Conservation (phyloP, 1,284 basidiomycete species). For the Peniophora sp. region DNA sequence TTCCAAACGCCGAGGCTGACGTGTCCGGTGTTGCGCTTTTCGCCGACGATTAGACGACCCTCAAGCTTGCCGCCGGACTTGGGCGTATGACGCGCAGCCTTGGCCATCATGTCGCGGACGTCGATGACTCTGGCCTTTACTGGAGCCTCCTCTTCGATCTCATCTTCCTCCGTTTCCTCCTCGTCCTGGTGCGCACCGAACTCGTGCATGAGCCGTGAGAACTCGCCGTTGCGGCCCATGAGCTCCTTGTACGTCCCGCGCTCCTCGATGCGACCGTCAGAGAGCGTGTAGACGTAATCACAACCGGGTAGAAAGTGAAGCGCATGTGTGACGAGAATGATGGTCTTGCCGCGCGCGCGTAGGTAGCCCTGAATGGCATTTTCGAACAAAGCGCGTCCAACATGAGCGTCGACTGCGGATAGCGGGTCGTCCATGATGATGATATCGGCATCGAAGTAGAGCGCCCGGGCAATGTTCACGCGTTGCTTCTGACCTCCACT, state of each 20-base stretch:
- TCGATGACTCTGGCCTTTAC: slow-evolving; percentile 3
- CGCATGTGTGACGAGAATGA: slow-evolving; percentile 79
- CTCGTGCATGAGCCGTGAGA: slow-evolving; percentile 63
- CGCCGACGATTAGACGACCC: slow-evolving; percentile 54
- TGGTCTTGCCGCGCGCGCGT: slow-evolving; percentile 53
- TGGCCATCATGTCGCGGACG: slow-evolving; percentile 22
- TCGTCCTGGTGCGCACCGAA: slow-evolving; percentile 43
- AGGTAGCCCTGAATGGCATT: slow-evolving; percentile 64
- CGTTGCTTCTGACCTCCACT: slow-evolving; percentile 80
- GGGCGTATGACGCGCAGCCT: slow-evolving; percentile 18
- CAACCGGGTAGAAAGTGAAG: slow-evolving; percentile 76
- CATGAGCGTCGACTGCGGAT: slow-evolving; percentile 78
- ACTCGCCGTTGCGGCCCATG: slow-evolving; percentile 57
- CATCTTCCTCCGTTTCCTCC: slow-evolving; percentile 12
- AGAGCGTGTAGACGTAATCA: slow-evolving; percentile 66
- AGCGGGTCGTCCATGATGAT: slow-evolving; percentile 83
- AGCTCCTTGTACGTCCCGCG: slow-evolving; percentile 69
- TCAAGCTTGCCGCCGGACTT: slow-evolving; percentile 42
- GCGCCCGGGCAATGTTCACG: slow-evolving; percentile 71
- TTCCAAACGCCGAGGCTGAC: slow-evolving; percentile 36
- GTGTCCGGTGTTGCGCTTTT: slow-evolving; percentile 59
- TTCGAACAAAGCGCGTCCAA: slow-evolving; percentile 81
- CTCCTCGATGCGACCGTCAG: slow-evolving; percentile 70
- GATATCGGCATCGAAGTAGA: slow-evolving; percentile 82
- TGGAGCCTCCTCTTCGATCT: slow-evolving; percentile 25